These are phyloP conservation scores for Capsicum rhomboideum DNA, from an alignment of 257 asterid genomes.

Conservation along the genomic window DNA sequence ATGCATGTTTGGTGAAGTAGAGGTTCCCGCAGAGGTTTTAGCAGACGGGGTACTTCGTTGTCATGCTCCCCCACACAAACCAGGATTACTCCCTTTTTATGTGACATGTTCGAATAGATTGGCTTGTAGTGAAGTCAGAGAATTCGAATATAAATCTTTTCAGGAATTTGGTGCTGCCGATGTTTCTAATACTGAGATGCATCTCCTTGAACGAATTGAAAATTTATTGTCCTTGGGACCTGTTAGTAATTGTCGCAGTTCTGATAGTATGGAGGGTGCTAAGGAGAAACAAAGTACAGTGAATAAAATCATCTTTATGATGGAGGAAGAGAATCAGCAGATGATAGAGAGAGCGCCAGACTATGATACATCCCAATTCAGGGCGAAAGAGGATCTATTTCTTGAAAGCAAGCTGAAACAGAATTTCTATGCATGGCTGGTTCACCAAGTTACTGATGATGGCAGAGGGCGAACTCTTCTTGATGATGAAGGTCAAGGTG, in stretches of 20 bases:
- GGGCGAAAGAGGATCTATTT: slow-evolving; percentile 36
- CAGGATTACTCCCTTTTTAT: slow-evolving; percentile 67
- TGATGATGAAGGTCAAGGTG: slow-evolving; percentile 83
- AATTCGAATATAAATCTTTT: slow-evolving; percentile 53
- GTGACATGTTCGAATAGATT: slow-evolving; percentile 70
- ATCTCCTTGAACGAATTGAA: slow-evolving; percentile 52
- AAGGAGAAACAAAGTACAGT: slow-evolving; percentile 26
- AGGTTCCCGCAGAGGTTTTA: slow-evolving; percentile 67
- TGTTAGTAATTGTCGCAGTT: slow-evolving; percentile 17
- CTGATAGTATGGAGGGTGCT: slow-evolving; percentile 15
- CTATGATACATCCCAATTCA: slow-evolving; percentile 22
- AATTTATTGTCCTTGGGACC: slow-evolving; percentile 31
- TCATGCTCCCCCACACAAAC: slow-evolving; percentile 52
- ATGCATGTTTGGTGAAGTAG: slow-evolving; percentile 84
- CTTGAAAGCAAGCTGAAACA: slow-evolving; percentile 50
- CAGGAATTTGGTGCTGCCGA: slow-evolving; percentile 18
- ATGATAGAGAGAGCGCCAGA: slow-evolving; percentile 26
- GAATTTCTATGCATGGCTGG: slow-evolving; percentile 67
- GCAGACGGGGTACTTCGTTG: slow-evolving; percentile 65
- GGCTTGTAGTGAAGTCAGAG: slow-evolving; percentile 89
- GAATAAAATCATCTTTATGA: slow-evolving; percentile 36
- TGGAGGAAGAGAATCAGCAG: slow-evolving; percentile 49
- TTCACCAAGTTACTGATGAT: slow-evolving; percentile 47
- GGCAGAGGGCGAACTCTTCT: slow-evolving; percentile 45
- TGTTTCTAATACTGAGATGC: slow-evolving; percentile 26